Evolutionary conservation across 768 basidiomycete species (phyloP).

Genomic region (button mushroom (Agaricus bisporus)): DNA sequence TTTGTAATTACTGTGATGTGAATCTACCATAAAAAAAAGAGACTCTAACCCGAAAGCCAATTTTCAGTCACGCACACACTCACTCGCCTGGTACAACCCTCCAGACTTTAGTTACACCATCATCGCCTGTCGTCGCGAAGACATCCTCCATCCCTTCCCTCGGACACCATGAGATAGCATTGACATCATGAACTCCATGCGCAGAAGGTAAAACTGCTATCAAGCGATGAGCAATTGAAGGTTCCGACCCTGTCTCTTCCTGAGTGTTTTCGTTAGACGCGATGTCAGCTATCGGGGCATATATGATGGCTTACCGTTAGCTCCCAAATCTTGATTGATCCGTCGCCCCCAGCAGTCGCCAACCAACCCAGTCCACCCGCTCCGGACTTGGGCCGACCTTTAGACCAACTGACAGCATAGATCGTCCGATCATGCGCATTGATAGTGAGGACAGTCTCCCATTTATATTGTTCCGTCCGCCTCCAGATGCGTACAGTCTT

Average conservation of each 20-base stretch:
- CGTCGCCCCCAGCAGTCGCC: conserved; percentile 84
- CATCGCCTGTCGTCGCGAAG: conserved; percentile 82
- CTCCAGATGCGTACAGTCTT: conserved; percentile 83
- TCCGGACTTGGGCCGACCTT: conserved; percentile 26
- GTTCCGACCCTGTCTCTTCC: conserved; percentile 18
- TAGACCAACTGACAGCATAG: conserved; percentile 76
- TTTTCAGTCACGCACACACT: not conserved
- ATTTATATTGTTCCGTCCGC: conserved; percentile 52
- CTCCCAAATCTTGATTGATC: conserved; percentile 76
- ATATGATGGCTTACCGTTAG: conserved; percentile 40
- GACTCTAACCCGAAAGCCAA: too few relatives aligned
- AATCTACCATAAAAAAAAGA: too few relatives aligned
- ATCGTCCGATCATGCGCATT: conserved; percentile 67
- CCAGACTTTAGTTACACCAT: conserved; percentile 83
- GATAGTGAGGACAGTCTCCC: conserved; percentile 56
- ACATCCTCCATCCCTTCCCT: conserved; percentile 56
- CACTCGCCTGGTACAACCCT: conserved; percentile 20
- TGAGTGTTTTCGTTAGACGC: conserved; percentile 5
- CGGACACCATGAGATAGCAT: conserved; percentile 81
- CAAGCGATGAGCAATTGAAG: conserved; percentile 31
- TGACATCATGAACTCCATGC: conserved; percentile 83
- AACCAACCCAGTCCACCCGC: conserved; percentile 66
- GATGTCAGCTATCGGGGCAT: not conserved
- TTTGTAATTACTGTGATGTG: too few relatives aligned
- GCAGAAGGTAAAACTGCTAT: conserved; percentile 56